These are phyloP conservation scores for Gaertneriomyces sp. DNA, from an alignment of 192 early-diverging fungal species.

Conservation along the genomic window DNA sequence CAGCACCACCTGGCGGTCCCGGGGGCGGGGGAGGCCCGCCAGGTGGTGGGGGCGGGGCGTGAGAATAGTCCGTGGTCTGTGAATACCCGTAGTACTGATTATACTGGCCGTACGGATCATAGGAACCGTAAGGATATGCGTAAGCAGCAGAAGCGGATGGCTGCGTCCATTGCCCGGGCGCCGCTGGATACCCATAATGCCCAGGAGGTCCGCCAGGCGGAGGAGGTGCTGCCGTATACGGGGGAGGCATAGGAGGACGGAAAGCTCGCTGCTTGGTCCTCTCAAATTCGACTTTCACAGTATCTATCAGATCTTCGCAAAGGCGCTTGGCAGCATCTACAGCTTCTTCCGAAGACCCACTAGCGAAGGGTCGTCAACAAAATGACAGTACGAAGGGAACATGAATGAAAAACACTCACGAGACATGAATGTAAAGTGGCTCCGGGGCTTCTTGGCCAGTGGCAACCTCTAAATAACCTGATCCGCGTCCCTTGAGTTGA, in stretches of 20 bases:
- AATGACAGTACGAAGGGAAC: not conserved
- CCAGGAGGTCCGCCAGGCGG: conserved; percentile 2
- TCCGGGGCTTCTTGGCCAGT: conserved; percentile 68
- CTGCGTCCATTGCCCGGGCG: conserved; percentile 1
- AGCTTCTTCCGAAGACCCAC: conserved; percentile 61
- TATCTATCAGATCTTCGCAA: conserved; percentile 73
- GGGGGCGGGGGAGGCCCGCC: conserved; percentile 1
- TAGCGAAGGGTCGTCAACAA: conserved; percentile 18
- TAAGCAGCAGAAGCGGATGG: conserved; percentile 3
- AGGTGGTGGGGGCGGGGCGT: conserved; percentile 7
- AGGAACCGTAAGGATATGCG: conserved; percentile 3
- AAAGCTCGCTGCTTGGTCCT: conserved; percentile 18
- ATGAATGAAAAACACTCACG: conserved; percentile 47
- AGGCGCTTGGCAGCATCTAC: conserved; percentile 65
- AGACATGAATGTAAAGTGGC: conserved; percentile 77
- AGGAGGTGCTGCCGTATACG: conserved; percentile 6
- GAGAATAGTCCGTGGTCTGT: not conserved
- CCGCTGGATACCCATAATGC: not conserved
- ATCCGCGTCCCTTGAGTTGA: conserved; percentile 79
- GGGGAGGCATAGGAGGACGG: conserved; percentile 9
- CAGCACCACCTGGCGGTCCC: not conserved
- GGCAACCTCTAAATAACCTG: conserved; percentile 67
- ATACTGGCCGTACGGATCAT: conserved; percentile 16
- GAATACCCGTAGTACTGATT: not conserved
- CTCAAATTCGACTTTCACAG: conserved; percentile 70